phyloP scores from a whole-genome alignment of 2,329 filamentous ascomycete species.

The Drechslerella dactyloides region DNA sequence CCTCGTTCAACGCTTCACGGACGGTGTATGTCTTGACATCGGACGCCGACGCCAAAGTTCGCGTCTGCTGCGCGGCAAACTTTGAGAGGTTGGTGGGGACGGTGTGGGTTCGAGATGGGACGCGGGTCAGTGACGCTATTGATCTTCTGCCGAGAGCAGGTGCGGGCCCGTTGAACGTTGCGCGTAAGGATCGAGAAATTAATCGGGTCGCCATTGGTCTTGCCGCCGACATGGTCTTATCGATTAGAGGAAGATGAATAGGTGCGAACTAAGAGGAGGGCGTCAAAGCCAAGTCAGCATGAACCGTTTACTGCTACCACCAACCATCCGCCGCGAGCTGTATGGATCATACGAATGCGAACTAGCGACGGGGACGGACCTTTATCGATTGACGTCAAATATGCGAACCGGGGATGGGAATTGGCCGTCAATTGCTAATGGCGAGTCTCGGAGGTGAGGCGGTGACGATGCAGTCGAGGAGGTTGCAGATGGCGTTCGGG shows the following conservation, averaged over 20 bases:
- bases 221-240: slow-evolving; percentile 11
- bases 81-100: slow-evolving; percentile 6
- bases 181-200: slow-evolving; percentile 19
- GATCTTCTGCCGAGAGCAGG: slow-evolving; percentile 6
- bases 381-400: no score
- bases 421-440: no score
- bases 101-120: not conserved
- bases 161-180: not conserved
- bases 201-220: slow-evolving; percentile 24
- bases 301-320: not conserved
- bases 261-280: not conserved
- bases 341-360: not conserved
- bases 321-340: not conserved
- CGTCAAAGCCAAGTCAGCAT: not conserved
- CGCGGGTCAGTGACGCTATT: slow-evolving; percentile 31
- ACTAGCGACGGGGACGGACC: not conserved
- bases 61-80: slow-evolving; percentile 20
- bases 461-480: no score
- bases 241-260: not conserved
- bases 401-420: no score
- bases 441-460: no score
- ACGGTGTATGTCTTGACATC: slow-evolving; percentile 64
- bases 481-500: not conserved
- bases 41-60: slow-evolving; percentile 26
- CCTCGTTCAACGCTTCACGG: slow-evolving; percentile 96